A percentile compares a stretch with the other conserved stretches of the same genome.
These are phyloP conservation scores for Dipodascus albidus DNA, from an alignment of 805 yeast species.

Conservation along the genomic window DNA sequence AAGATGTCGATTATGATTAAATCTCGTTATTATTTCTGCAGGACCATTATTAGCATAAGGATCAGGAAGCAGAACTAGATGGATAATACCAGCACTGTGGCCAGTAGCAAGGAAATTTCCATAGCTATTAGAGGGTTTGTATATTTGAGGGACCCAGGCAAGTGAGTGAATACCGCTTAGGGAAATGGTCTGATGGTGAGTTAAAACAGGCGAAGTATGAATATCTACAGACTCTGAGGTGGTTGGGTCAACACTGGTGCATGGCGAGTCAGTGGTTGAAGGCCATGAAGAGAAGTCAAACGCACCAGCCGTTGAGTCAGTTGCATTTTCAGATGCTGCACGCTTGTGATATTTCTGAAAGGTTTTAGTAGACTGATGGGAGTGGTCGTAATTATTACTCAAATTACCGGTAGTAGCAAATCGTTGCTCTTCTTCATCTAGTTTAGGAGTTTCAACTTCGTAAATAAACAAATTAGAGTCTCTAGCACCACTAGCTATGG, in stretches of 20 bases:
- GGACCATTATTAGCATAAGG: slow-evolving; percentile 32
- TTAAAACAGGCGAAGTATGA: slow-evolving; percentile 26
- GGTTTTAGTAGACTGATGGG: background rate
- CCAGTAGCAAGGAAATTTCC: slow-evolving; percentile 51
- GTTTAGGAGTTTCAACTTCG: slow-evolving; percentile 29
- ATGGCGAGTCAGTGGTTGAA: background rate
- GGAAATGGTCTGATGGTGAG: slow-evolving; percentile 48
- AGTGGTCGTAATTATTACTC: background rate
- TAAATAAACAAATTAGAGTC: slow-evolving; percentile 41
- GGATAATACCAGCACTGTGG: slow-evolving; percentile 63
- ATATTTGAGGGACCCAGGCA: slow-evolving; percentile 25
- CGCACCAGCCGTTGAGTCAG: background rate
- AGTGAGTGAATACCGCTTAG: slow-evolving; percentile 42
- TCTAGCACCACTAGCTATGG: slow-evolving; percentile 42
- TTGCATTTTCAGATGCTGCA: background rate
- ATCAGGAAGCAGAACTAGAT: slow-evolving; percentile 59
- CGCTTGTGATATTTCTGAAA: background rate
- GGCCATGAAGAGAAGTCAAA: slow-evolving; percentile 1
- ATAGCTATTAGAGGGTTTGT: slow-evolving; percentile 22
- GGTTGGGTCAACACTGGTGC: background rate
- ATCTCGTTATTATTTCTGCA: slow-evolving; percentile 69
- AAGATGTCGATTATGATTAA: slow-evolving; percentile 65
- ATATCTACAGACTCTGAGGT: background rate
- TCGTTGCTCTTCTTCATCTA: slow-evolving; percentile 12
- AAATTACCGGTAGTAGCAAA: slow-evolving; percentile 1